phyloP scores from a whole-genome alignment of 2,329 filamentous ascomycete genomes.

The Ophiostoma pallidulum region DNA sequence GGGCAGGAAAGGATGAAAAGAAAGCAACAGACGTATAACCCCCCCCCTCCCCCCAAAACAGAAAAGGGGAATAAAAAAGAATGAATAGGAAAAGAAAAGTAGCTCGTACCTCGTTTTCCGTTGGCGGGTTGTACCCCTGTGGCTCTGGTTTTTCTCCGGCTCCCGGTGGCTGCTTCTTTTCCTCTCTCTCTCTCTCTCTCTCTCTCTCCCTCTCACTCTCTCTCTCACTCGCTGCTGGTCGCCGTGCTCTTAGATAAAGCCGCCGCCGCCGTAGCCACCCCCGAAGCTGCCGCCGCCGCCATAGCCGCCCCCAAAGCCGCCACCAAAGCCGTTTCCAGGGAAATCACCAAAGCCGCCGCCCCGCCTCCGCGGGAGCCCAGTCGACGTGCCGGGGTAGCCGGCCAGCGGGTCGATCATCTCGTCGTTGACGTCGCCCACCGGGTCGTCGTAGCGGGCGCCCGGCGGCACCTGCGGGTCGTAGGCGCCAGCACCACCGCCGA shows the following conservation, averaged over 20 bases:
- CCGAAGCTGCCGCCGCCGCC: conserved; percentile 32
- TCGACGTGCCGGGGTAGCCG: no score
- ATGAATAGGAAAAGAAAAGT: no score
- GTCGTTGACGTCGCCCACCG: conserved; percentile 55
- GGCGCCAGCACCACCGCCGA: conserved; percentile 29
- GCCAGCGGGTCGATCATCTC: conserved; percentile 31
- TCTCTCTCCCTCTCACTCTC: not conserved
- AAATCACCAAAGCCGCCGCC: conserved; percentile 5
- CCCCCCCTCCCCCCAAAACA: no score
- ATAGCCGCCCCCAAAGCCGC: not conserved
- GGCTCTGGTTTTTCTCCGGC: no score
- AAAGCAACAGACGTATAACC: no score
- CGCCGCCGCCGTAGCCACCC: conserved; percentile 13
- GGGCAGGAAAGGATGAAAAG: not conserved
- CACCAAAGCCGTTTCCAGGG: not conserved
- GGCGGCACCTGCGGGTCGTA: conserved; percentile 65
- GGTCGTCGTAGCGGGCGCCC: conserved; percentile 91
- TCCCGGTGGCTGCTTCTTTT: no score
- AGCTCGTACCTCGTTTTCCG: no score
- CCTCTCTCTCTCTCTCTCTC: no score
- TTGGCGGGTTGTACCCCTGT: no score
- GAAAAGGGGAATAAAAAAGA: no score
- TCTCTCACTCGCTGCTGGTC: no score
- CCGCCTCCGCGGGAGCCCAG: no score
- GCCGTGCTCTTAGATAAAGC: conserved; percentile 26